These are phyloP conservation scores for Aegle marmelos DNA, from an alignment of 345 rosid species.

Conservation along the genomic window DNA sequence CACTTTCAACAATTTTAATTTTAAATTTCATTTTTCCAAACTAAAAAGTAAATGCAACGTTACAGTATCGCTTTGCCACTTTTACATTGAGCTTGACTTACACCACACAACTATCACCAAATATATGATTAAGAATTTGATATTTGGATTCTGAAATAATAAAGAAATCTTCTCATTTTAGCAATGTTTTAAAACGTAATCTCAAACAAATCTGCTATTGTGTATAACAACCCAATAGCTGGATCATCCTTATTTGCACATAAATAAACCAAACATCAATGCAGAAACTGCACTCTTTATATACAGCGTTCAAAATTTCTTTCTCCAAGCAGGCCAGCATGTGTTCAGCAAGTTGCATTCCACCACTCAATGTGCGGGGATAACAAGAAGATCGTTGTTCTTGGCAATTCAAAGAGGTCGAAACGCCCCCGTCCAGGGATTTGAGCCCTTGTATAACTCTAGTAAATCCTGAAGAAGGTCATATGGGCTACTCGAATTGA, in stretches of 20 bases:
- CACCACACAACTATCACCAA: not conserved
- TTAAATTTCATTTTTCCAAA: accelerated
- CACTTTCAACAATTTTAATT: accelerated
- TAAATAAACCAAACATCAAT: not conserved
- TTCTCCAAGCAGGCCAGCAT: not conserved
- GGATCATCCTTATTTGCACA: not conserved
- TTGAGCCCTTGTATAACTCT: not conserved
- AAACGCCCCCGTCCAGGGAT: not conserved
- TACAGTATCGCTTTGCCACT: not conserved
- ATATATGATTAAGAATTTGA: not conserved
- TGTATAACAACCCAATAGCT: not conserved
- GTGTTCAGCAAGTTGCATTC: not conserved
- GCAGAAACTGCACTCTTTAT: not conserved
- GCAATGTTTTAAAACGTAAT: not conserved
- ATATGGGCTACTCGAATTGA: not conserved
- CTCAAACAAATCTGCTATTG: not conserved
- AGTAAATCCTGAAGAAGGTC: not conserved
- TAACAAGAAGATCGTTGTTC: not conserved
- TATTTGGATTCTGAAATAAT: not conserved
- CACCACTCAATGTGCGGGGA: not conserved
- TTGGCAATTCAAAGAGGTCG: not conserved
- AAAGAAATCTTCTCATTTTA: not conserved
- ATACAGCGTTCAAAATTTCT: not conserved
- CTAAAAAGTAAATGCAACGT: accelerated
- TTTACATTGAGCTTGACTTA: not conserved